Conservation (phyloP, 2,329 filamentous ascomycete species). For the Aspergillus ochraceoroseus region DNA sequence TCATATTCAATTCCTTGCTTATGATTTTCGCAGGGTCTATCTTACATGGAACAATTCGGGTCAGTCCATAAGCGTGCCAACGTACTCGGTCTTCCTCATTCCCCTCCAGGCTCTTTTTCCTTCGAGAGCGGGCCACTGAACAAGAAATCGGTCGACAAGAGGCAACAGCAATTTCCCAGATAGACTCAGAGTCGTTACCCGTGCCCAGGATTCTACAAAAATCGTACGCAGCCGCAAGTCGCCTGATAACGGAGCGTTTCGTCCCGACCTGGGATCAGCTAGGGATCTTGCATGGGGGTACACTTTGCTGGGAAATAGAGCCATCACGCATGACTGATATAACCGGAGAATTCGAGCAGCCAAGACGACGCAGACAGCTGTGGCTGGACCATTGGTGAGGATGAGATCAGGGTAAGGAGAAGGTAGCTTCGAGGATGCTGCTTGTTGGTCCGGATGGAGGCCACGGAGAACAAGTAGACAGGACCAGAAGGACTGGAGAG, state of each 20-base stretch:
- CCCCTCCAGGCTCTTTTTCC: slow-evolving; percentile 39
- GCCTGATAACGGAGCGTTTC: slow-evolving; percentile 29
- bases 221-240: slow-evolving; percentile 63
- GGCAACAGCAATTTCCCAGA: slow-evolving; percentile 71
- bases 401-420: slow-evolving; percentile 65
- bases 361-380: slow-evolving; percentile 69
- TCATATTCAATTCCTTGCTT: no score
- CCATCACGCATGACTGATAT: slow-evolving; percentile 33
- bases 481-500: slow-evolving; percentile 59
- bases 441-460: slow-evolving; percentile 32
- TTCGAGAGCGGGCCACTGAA: slow-evolving; percentile 70
- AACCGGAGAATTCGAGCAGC: slow-evolving; percentile 55
- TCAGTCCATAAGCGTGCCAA: slow-evolving; percentile 38
- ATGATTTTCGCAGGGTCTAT: no score
- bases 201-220: slow-evolving; percentile 90
- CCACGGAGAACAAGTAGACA: slow-evolving; percentile 55
- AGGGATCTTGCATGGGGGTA: neutral
- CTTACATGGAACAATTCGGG: neutral
- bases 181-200: slow-evolving; percentile 74
- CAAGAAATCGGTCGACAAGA: slow-evolving; percentile 72
- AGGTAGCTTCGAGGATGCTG: slow-evolving; percentile 21
- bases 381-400: slow-evolving; percentile 83
- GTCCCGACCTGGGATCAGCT: slow-evolving; percentile 5
- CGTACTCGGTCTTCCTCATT: slow-evolving; percentile 39
- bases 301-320: neutral